Base-by-base conservation (phyloP, 192 early-diverging fungal genomes). In the Chytriomyces sp. region DNA sequence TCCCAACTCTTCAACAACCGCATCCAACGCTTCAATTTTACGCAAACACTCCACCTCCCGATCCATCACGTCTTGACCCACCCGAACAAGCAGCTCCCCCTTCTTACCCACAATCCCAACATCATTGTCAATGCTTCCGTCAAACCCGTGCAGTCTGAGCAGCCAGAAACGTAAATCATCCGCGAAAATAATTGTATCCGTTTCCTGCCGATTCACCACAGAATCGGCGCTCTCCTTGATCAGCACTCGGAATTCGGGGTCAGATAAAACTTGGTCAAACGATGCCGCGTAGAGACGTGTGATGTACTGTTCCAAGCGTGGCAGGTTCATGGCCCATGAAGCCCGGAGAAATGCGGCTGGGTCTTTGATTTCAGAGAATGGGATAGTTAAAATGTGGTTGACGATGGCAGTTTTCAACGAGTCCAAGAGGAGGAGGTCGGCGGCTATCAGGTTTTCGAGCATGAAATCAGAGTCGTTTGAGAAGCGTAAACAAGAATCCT, bases 161-260 rank as follows among this genome's bases (percentile, higher is more conserved):
- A 89, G 60, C 77, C 79, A 89, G 50, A 77, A 89, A 23, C 82
- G 67, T 60, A 89, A 61, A 72, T 89, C 88, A 69, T 89, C 88
- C 26, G 87, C 79, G 44, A 89, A 79, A 23, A 88, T 81, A 45
- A 89, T 77, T 5, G 88, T 81, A 74, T 89, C 88, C 5, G 79
- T 81, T 67, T 87, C 85, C 72, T 89, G 64, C 50, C 85, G 43
- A 48, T 69, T 75, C 43, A 60, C 35, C 45, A 87, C 86, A 20
- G 59, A 67, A 18, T 85, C 72, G 10, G 85, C 81, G 6, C 69
- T 75, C 57, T 87, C 82, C 13, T 26, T 59, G 35, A 89, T 67
- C 0, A 89, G 53, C 3, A 63, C 65, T 44, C 50, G 26, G 73
- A 89, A 87, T 47, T 64, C 77, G 20, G 71, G 35, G 5, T 49